Evolutionary conservation across 179 eudicot genomes (phyloP), one percentile per base, ranked within the genome.

Genomic region (Spinacia oleracea): DNA sequence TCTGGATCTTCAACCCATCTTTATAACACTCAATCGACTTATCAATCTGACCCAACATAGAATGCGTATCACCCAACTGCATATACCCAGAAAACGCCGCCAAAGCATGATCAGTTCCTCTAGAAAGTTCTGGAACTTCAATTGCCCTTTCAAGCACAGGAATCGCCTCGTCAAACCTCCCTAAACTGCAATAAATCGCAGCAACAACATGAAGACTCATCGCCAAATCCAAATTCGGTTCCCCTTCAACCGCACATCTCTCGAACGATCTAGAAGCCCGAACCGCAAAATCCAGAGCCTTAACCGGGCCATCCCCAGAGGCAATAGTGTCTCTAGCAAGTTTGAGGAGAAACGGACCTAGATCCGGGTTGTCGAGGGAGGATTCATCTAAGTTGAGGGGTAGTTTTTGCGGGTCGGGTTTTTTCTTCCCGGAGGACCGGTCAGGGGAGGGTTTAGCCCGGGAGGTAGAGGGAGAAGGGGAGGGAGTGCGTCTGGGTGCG

Each of bases 51-150:
- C 98, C 98, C 1, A 96, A 86, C 98, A 96, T 96, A 21, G 98
- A 91, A 78, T 90, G 88, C 7, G 99, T 96, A 72, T 96, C 99
- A 6, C 99, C 99, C 6, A 96, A 81, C 89, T 96, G 99, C 99
- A 96, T 96, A 84, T 85, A 80, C 83, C 99, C 98, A 32, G 99
- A 93, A 72, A 96, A 96, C 10, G 90, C 88, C 0, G 99, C 99
- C 16, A 96, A 85, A 23, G 98, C 93, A 81, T 96, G 98, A 85
- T 96, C 98, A 18, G 91, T 80, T 25, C 99, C 97, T 72, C 78
- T 85, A 0, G 82, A 10, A 5, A 90, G 83, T 11, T 87, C 92
- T 1, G 99, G 99, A 4, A 96, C 98, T 80, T 51, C 70, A 70
- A 96, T 86, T 2, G 99, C 98, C 67, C 92, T 79, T 59, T 96